A percentile compares a stretch with the other conserved stretches of the same genome.
phyloP scores from a whole-genome alignment of 306 rosid genomes.

The Alnus glutinosa region DNA sequence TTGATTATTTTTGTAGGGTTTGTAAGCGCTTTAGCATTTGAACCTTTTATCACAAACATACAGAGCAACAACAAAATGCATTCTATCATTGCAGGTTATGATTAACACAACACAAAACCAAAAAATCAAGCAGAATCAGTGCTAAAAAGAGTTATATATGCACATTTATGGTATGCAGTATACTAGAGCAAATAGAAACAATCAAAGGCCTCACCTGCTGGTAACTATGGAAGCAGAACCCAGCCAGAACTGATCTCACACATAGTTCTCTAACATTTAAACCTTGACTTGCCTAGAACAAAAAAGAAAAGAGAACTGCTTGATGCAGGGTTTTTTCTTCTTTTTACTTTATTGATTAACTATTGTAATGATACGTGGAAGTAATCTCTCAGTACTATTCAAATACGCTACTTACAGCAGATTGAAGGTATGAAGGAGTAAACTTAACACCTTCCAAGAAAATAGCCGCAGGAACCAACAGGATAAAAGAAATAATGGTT shows the following conservation, averaged over 20 bases:
- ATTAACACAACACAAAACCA: neutral
- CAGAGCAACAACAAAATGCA: neutral
- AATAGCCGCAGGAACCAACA: conserved; percentile 57
- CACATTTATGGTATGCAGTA: neutral
- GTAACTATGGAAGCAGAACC: conserved; percentile 68
- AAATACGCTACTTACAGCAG: conserved; percentile 44
- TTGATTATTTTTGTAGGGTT: neutral
- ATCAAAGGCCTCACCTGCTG: conserved; percentile 59
- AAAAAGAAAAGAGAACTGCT: conserved; percentile 6
- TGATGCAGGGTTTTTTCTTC: conserved; percentile 20
- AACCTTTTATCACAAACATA: neutral
- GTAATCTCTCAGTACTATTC: neutral
- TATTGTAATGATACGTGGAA: neutral
- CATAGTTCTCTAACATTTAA: conserved; percentile 59
- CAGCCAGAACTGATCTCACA: conserved; percentile 59
- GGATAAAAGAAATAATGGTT: conserved; percentile 66
- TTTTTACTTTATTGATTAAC: neutral
- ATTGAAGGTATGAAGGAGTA: conserved; percentile 61
- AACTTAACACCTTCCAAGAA: conserved; percentile 67
- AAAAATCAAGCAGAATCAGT: neutral
- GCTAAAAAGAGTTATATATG: neutral
- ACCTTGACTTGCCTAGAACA: conserved; percentile 57
- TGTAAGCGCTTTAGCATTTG: neutral
- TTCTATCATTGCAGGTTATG: neutral
- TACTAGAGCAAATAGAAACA: neutral